These are phyloP conservation scores for Beauveria sp. DNA, from an alignment of 2,329 filamentous ascomycete species.

Conservation along the genomic window DNA sequence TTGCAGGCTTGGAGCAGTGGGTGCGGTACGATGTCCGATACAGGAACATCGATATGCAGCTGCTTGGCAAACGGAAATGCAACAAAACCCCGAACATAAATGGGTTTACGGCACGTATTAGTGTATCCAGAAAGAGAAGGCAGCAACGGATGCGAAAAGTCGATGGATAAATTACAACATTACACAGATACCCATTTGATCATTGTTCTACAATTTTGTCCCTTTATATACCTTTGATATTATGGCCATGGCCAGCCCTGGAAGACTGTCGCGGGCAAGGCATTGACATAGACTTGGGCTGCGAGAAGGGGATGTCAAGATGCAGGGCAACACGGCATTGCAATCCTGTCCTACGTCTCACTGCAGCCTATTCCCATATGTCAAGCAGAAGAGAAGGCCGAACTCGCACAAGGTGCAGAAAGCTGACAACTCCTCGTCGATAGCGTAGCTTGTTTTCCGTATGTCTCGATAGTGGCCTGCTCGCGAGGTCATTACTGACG, in stretches of 20 bases:
- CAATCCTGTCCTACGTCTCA: background rate
- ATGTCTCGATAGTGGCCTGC: background rate
- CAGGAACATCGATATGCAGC: conserved; percentile 37
- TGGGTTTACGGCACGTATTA: background rate
- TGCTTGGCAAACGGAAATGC: conserved; percentile 23
- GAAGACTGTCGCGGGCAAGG: background rate
- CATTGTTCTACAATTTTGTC: background rate
- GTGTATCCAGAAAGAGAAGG: background rate
- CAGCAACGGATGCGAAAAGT: background rate
- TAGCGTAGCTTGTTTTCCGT: background rate
- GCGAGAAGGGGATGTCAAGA: background rate
- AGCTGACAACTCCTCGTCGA: background rate
- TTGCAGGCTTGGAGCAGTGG: conserved; percentile 41
- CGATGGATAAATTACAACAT: background rate
- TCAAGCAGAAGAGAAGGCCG: background rate
- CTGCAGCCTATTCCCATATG: background rate
- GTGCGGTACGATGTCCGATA: conserved; percentile 43
- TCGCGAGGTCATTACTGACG: background rate
- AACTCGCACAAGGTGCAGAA: background rate
- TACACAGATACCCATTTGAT: conserved; percentile 5
- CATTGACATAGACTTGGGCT: background rate
- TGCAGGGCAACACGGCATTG: background rate
- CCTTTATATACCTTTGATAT: background rate
- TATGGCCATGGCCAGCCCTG: background rate
- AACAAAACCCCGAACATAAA: background rate